Evolutionary conservation across 164 flowering plant species (phyloP).

Genomic region (Kingdonia uniflora): DNA sequence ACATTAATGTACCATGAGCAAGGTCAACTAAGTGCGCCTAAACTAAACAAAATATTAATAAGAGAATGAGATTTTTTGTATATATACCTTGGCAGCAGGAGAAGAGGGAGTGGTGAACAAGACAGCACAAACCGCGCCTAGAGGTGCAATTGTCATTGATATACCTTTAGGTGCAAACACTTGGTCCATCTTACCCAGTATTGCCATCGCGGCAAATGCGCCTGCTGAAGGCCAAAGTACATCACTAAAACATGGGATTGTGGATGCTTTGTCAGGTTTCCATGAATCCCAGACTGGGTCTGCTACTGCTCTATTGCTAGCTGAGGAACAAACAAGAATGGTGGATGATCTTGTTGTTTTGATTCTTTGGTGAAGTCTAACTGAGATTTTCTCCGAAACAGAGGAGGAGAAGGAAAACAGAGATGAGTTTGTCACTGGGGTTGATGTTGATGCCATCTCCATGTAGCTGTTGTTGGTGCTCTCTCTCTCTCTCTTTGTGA

Average conservation of each 20-base stretch:
- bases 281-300: conserved; percentile 43
- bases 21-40: neutral
- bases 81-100: conserved; percentile 75
- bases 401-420: neutral
- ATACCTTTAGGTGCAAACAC: conserved; percentile 63
- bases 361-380: neutral
- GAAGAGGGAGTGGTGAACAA: conserved; percentile 70
- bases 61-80: no score
- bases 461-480: neutral
- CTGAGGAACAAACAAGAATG: conserved; percentile 18
- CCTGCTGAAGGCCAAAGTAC: conserved; percentile 88
- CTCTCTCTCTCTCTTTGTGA: no score
- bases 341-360: conserved; percentile 1
- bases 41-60: neutral
- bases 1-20: no score
- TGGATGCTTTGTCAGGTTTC: conserved; percentile 45
- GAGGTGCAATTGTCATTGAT: conserved; percentile 73
- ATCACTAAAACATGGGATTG: conserved; percentile 63
- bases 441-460: neutral
- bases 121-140: conserved; percentile 90
- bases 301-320: conserved; percentile 27
- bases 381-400: neutral
- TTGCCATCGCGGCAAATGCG: conserved; percentile 93
- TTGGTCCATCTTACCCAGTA: conserved; percentile 74
- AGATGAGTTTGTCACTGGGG: neutral